Evolutionary conservation across 352 stramenopile species (phyloP), one percentile per base, ranked within the genome.

Genomic region (Phytophthora pini): DNA sequence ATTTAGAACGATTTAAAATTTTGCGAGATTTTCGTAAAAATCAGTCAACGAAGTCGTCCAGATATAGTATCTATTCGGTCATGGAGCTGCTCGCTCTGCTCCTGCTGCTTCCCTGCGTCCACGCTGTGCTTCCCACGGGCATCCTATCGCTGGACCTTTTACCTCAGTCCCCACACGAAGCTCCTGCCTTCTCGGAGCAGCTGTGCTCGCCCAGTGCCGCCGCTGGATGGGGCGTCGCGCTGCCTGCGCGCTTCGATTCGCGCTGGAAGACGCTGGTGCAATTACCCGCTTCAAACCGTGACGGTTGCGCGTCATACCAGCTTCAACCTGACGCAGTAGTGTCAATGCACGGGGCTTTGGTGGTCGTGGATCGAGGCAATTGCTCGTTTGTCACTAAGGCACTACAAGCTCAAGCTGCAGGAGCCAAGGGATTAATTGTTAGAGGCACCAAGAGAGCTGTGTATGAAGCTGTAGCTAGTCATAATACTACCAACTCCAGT

Each of bases 361-460:
- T 90, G n/a, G 59, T 94, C 11, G 80, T 77, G 29, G 77, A 94
- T 47, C 83, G 85, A 10, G 85, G 85, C 56, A 90, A 91, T 54
- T 94, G 85, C 61, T 90, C 83, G 22, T 94, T 92, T 56, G 58
- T 91, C 20, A 31, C 76, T 4, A 94, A 94, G 62, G 81, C 85
- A 15, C 50, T 74, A 11, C 29, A 65, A 48, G 85, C 83, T 10
- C 81, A 90, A 53, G 65, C 67, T 2, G 76, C 82, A 1, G 85
- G 85, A 3, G 85, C 85, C 11, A 74, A 61, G 9, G 85, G 70
- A 4, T 44, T 93, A 26, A 68, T 93, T 17, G 68, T 93, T 2
- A 71, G 81, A 48, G 80, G 78, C 41, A 90, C 85, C 1, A 83
- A 83, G 29, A 61, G 72, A 31, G 82, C 82, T 5, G 70, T 89